A percentile compares a stretch with the other conserved stretches of the same genome.
Evolutionary conservation across 495 filamentous ascomycete genomes (phyloP).

Genomic region (Lichina pygmaea): DNA sequence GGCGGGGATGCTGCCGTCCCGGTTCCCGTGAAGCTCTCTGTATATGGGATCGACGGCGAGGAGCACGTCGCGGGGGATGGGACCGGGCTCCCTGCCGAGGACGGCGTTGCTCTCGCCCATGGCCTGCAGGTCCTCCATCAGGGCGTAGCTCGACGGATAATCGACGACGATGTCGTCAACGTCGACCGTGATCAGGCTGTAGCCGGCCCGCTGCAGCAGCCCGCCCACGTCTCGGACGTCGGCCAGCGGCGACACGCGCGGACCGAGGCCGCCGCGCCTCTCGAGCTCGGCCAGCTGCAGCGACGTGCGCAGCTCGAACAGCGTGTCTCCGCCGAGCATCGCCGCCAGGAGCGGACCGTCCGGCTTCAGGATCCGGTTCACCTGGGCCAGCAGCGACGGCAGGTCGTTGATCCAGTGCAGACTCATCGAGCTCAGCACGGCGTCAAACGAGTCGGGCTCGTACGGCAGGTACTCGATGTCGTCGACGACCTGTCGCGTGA

Average conservation of each 20-base stretch:
- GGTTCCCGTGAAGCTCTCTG: conserved; percentile 48
- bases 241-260: conserved; percentile 68
- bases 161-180: conserved; percentile 93
- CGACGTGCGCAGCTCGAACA: conserved; percentile 84
- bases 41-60: conserved; percentile 81
- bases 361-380: conserved; percentile 63
- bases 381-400: conserved; percentile 51
- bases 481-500: conserved; percentile 40
- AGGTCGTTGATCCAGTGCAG: conserved; percentile 98
- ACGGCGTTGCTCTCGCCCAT: conserved; percentile 89
- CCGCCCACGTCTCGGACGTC: conserved; percentile 83
- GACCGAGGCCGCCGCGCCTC: conserved; percentile 60
- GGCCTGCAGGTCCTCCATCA: conserved; percentile 80
- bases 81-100: conserved; percentile 46
- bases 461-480: conserved; percentile 53
- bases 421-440: conserved; percentile 61
- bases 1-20: conserved; percentile 49
- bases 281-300: conserved; percentile 84
- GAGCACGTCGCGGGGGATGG: conserved; percentile 57
- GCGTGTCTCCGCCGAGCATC: conserved; percentile 85
- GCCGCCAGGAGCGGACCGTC: conserved; percentile 82
- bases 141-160: conserved; percentile 71
- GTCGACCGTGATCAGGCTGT: conserved; percentile 89
- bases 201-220: conserved; percentile 61
- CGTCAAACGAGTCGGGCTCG: conserved; percentile 52